Percentiles rank a stretch among this genome's conserved stretches.
These are phyloP conservation scores for Fusarium sp. DNA, from an alignment of 2,329 filamentous ascomycete genomes.

Conservation along the genomic window DNA sequence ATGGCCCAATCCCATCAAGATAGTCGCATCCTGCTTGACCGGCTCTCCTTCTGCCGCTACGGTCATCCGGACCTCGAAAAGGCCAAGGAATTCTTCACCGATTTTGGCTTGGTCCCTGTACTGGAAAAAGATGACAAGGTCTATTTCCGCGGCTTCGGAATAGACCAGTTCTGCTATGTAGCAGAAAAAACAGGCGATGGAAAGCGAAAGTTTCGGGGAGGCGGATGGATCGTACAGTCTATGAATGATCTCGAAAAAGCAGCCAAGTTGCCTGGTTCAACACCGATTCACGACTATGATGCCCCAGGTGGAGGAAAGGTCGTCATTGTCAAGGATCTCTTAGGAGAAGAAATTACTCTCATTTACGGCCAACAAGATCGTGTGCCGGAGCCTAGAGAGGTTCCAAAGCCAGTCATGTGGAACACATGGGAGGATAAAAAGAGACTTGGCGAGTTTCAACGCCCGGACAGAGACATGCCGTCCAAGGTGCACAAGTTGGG, in stretches of 20 bases:
- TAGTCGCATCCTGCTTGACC: slow-evolving; percentile 15
- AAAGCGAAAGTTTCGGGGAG: slow-evolving; percentile 12
- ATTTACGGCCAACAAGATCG: slow-evolving; percentile 17
- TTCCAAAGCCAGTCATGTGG: slow-evolving; percentile 24
- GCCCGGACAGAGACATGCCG: slow-evolving; percentile 17
- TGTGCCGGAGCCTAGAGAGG: slow-evolving; percentile 15
- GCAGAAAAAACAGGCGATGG: slow-evolving; percentile 21
- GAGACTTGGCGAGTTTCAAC: slow-evolving; percentile 18
- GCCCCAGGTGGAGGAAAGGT: slow-evolving; percentile 15
- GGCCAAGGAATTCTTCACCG: slow-evolving; percentile 13
- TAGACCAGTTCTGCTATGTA: slow-evolving; percentile 20
- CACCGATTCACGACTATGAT: slow-evolving; percentile 14
- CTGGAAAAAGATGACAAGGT: slow-evolving; percentile 20
- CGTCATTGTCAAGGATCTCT: slow-evolving; percentile 10
- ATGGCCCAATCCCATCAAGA: slow-evolving; percentile 11
- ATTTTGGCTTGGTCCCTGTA: slow-evolving; percentile 16
- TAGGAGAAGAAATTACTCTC: slow-evolving; percentile 14
- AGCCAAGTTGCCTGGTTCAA: slow-evolving; percentile 19
- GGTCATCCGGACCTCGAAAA: slow-evolving; percentile 15
- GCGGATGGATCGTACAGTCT: slow-evolving; percentile 21
- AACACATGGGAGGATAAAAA: slow-evolving; percentile 26
- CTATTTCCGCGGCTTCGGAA: slow-evolving; percentile 25
- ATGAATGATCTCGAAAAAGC: slow-evolving; percentile 21
- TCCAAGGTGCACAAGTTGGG: slow-evolving; percentile 24
- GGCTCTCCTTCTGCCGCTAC: slow-evolving; percentile 6